Evolutionary conservation across 768 basidiomycete genomes (phyloP), one percentile per base, ranked within the genome.

Genomic region (Rhizopogon rudus): DNA sequence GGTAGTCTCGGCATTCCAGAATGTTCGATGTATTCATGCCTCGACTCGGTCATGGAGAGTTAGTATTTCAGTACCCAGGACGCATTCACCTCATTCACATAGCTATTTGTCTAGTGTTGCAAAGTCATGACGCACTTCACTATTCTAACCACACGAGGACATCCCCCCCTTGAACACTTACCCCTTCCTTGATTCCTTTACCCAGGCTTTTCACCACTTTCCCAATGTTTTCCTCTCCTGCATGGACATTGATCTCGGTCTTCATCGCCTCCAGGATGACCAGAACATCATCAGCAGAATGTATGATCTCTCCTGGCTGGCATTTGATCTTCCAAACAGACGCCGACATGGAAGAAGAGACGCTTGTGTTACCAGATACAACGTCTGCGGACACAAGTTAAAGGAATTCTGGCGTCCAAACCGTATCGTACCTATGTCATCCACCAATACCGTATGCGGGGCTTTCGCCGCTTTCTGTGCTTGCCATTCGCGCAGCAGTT

Each of bases 201-300:
- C 75, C 78, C 5, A 81, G 62, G 0, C 69, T 69, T 33, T 57
- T 62, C 0, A 84, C 72, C 14, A 50, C 71, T 25, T 68, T 78
- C 2, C 81, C 81, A 1, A 81, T 62, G 50, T 75, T 74, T 8
- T 67, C 69, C 16, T 77, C 73, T 0, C 78, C 76, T 0, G 79
- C 78, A 49, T 65, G 65, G 14, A 86, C 62, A 13, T 75, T 71
- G 43, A 86, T 77, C 60, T 83, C 82, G 0, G 80, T 83, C 67
- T 87, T 86, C 85, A 86, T 86, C 1, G 84, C 81, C 65, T 84
- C 82, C 12, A 86, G 72, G 17, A 82, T 72, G 33, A 81, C 46
- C 39, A 84, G 61, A 3, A 78, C 71, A 4, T 77, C 69, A 12
- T 77, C 74, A 2, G 70, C 68, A 0, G 76, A 69, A 3, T 63